Base-by-base conservation (phyloP, 129 eudicot species). In the Ambrosia artemisiifolia region DNA sequence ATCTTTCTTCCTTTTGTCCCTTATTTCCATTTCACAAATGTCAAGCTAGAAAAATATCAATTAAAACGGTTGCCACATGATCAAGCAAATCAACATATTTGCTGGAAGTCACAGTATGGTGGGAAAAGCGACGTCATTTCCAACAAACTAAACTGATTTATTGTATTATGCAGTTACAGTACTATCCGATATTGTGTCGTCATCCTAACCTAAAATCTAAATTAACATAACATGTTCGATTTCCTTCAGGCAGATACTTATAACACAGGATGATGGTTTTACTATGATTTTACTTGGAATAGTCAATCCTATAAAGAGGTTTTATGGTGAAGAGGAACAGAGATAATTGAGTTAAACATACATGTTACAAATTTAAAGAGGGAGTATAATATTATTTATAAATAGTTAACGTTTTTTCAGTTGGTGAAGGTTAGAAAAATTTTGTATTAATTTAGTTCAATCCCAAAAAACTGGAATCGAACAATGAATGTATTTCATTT, bases 391-490 rank as follows among this genome's bases (percentile, higher is more conserved):
- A 48, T 73, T 47, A 19, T 62, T 33, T 75, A 17, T 28, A 65
- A 28, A 11, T 67, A 56, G 49, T 47, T 44, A 11, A 7, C 11
- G 11, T 53, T 53, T 38, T 38, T 64, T 40, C 36, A 28, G 38
- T 60, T 40, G 72, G 65, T n/a, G 56, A 49, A 53, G 40, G 3
- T 11, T 75, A 75, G 73, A 73, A 65, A 56, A 38, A 33, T 56
- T 11, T 57, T 42, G 68, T 60, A 67, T 30, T 42, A 44, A 32
- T 67, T 56, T 3, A 44, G 54, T 66, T 47, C 32, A 65, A 30
- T 55, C 35, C 14, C 24, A 46, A 66, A 62, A 67, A 59, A 44
- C 20, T 0, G 42, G 69, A 53, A 43, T 30, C 14, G 3, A 56
- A 54, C 7, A 75, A 59, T 59, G 18, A 12, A 59, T 54, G 47